Conservation (phyloP, 495 filamentous ascomycete species). For the Margaritispora aquatica region DNA sequence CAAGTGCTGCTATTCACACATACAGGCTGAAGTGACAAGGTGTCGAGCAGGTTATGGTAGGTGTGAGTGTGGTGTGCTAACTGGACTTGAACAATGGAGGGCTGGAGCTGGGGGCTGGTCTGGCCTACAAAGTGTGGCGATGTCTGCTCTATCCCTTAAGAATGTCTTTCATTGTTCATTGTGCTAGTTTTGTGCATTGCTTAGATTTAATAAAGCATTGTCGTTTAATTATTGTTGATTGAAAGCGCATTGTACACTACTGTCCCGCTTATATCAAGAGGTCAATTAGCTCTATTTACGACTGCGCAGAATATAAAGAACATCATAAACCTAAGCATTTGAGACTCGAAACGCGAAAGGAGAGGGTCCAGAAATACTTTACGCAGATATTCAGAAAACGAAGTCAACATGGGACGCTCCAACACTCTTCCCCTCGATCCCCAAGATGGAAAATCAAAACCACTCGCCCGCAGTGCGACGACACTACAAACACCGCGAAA, state of each 20-base stretch:
- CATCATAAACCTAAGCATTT: too few species aligned
- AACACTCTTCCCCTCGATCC: slow-evolving; percentile 9
- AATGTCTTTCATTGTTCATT: too few species aligned
- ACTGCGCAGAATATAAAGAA: too few species aligned
- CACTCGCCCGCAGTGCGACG: not conserved
- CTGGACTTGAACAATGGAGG: not conserved
- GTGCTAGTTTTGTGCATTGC: too few species aligned
- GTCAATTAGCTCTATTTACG: too few species aligned
- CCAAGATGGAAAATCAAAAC: not conserved
- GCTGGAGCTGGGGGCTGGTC: not conserved
- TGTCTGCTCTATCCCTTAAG: not conserved
- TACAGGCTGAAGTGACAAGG: not conserved
- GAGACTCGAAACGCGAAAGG: too few species aligned
- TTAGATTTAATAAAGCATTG: not conserved
- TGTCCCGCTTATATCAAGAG: too few species aligned
- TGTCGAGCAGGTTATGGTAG: not conserved
- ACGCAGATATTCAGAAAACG: not conserved
- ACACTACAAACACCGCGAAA: not conserved
- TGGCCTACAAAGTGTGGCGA: not conserved
- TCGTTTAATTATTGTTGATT: too few species aligned
- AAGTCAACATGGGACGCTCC: slow-evolving; percentile 15
- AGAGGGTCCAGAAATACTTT: too few species aligned
- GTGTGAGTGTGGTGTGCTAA: too few species aligned
- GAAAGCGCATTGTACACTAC: too few species aligned
- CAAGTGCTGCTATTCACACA: not conserved